Evolutionary conservation across 208 protist genomes (phyloP), one percentile per base, ranked within the genome.

Genomic region (Herpetomonas tarakana): DNA sequence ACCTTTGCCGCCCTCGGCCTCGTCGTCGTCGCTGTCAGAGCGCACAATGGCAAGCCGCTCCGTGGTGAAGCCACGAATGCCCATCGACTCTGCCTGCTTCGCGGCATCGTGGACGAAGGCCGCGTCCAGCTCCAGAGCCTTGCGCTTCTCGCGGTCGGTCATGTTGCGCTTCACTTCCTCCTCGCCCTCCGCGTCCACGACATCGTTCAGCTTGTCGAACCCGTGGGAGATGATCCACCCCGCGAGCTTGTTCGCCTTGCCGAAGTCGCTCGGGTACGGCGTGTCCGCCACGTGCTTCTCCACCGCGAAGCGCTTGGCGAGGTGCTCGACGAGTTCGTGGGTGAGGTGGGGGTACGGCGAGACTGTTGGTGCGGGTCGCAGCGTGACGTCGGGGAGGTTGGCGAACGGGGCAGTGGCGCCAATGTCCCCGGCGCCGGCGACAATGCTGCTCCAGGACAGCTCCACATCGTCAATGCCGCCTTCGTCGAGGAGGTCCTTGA

Each of bases 31-130:
- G 41, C 19, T 62, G 63, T 86, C 75, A 19, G 81, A 87, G 62
- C 68, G 68, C 11, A 87, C 87, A 1, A 85, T 65, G 18, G 75
- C 74, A 14, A 91, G 61, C 30, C 70, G 72, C 12, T 85, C 76
- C 27, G 62, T 58, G n/a, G 80, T 81, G 74, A 93, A 93, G 45
- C 78, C 74, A 44, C 76, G 67, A 31, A 94, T 83, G 58, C 84
- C 87, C 87, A 94, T 94, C 29, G 87, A 91, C 75, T 91, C 72
- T n/a, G 87, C 87, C 64, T 91, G 87, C 60, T 83, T 70, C 62
- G 74, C 73, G 12, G 84, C 83, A 30, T 94, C 84, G 21, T 66
- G 74, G 24, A 89, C 78, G 58, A 89, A 94, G 55, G 78, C 79
- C 25, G 81, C 75, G 45, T 94, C 72, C 18, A 81, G 65, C 50